phyloP scores from a whole-genome alignment of 2,329 filamentous ascomycete species.

The Pseudocercospora vitis region DNA sequence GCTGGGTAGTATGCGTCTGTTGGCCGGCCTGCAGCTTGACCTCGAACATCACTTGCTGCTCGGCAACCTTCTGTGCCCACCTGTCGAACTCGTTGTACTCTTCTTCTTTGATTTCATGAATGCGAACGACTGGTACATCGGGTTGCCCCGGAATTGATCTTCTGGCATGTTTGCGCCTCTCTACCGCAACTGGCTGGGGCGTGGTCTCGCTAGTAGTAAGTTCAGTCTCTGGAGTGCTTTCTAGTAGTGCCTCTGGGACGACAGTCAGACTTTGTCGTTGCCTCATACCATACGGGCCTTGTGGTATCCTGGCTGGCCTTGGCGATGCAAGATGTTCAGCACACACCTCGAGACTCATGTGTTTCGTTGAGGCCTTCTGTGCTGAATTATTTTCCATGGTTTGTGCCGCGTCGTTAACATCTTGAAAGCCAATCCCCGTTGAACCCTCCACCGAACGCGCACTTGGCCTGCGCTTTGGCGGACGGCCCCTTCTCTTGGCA shows the following conservation, averaged over 20 bases:
- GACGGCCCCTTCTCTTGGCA: background rate
- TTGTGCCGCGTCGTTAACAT: too few relatives aligned
- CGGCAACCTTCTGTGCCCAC: constrained; percentile 18
- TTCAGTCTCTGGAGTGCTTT: constrained; percentile 4
- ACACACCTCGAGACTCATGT: too few relatives aligned
- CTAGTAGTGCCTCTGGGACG: background rate
- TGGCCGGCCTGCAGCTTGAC: constrained; percentile 12
- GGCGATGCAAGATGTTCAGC: too few relatives aligned
- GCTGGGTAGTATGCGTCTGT: background rate
- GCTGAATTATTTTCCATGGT: too few relatives aligned
- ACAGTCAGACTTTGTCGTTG: background rate
- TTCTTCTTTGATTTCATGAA: constrained; percentile 19
- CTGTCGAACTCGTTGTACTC: constrained; percentile 27
- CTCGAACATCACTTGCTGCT: constrained; percentile 18
- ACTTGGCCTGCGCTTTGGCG: background rate
- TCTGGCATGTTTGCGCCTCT: background rate
- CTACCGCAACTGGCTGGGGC: background rate
- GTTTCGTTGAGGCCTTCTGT: too few relatives aligned
- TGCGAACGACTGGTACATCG: constrained; percentile 10
- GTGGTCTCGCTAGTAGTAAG: background rate
- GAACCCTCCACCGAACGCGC: background rate
- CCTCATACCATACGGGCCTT: constrained; percentile 13
- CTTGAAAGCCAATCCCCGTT: too few relatives aligned
- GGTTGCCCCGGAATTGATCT: constrained; percentile 2
- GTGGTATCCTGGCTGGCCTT: background rate